Evolutionary conservation across 2,329 filamentous ascomycete genomes (phyloP).

Genomic region (Capronia americana): DNA sequence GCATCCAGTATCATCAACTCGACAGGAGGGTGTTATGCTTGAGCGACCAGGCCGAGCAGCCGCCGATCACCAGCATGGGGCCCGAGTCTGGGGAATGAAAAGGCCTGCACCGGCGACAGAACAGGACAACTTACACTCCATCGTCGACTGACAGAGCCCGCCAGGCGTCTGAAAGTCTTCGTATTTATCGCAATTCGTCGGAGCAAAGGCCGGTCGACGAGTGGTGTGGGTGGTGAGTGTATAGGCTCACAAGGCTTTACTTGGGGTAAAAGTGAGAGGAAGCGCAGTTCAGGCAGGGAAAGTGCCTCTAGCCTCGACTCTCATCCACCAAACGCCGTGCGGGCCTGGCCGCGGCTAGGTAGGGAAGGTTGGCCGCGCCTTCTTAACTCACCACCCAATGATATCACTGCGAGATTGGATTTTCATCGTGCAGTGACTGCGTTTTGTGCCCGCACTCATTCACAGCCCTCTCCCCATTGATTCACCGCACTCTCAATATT

Average conservation of each 20-base stretch:
- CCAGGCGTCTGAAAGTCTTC: conserved; percentile 23
- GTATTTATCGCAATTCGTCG: conserved; percentile 7
- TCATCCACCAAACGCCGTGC: neutral
- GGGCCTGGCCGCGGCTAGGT: neutral
- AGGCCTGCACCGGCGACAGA: conserved; percentile 5
- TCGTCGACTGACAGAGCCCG: conserved; percentile 28
- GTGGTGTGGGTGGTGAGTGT: conserved; percentile 29
- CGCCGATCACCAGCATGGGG: conserved; percentile 20
- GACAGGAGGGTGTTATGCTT: conserved; percentile 15
- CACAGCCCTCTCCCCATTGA: conserved; percentile 24
- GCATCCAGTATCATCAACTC: conserved; percentile 16
- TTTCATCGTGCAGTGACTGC: conserved; percentile 11
- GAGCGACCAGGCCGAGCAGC: conserved; percentile 31
- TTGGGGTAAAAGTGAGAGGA: conserved; percentile 17
- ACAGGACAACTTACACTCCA: conserved; percentile 33
- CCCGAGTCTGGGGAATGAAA: conserved; percentile 7
- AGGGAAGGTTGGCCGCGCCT: conserved; percentile 11
- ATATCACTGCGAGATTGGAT: conserved; percentile 29
- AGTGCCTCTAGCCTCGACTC: neutral
- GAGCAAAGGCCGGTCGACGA: conserved; percentile 9
- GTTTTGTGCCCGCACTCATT: conserved; percentile 21
- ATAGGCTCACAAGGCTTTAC: conserved; percentile 33
- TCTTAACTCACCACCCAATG: conserved; percentile 23
- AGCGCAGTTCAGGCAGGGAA: conserved; percentile 14
- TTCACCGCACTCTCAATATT: conserved; percentile 25